Percentiles rank a stretch among this genome's conserved stretches.
phyloP scores from a whole-genome alignment of 2,329 filamentous ascomycete species.

The Leptodontidium sp. region DNA sequence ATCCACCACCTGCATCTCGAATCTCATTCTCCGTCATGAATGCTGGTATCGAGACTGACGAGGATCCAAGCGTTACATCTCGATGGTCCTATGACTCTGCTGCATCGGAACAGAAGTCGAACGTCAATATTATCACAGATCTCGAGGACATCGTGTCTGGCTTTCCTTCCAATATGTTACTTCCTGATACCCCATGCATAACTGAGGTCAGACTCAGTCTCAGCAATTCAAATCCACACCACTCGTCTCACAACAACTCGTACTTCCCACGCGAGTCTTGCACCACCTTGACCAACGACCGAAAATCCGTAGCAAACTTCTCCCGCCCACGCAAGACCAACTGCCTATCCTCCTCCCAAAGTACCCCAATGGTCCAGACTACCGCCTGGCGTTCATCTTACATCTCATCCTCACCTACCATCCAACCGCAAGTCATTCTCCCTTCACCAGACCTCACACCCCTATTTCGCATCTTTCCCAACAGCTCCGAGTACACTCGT shows the following conservation, averaged over 20 bases:
- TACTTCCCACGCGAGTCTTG: not conserved
- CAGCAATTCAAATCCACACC: not conserved
- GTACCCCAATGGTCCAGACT: constrained; percentile 6
- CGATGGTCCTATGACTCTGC: constrained; percentile 10
- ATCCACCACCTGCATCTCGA: constrained; percentile 1
- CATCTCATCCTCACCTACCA: constrained; percentile 17
- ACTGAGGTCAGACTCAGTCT: constrained; percentile 32
- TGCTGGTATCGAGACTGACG: not conserved
- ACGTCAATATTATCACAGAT: constrained; percentile 24
- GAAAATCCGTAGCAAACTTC: not conserved
- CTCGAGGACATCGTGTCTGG: constrained; percentile 34
- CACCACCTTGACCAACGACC: not conserved
- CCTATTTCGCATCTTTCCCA: constrained; percentile 41
- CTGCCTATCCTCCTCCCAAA: constrained; percentile 2
- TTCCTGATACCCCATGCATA: constrained; percentile 36
- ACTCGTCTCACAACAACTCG: not conserved
- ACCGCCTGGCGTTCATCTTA: not conserved
- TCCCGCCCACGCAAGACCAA: not conserved
- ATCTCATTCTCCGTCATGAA: constrained; percentile 9
- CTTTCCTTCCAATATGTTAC: constrained; percentile 39
- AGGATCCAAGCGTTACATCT: not conserved
- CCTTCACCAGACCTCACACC: constrained; percentile 34
- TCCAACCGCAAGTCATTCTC: constrained; percentile 3
- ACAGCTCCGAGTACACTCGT: constrained; percentile 32
- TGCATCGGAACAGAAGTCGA: not conserved